Evolutionary conservation across 129 eudicot species (phyloP), one percentile per base, ranked within the genome.

Genomic region (Calendula officinalis): DNA sequence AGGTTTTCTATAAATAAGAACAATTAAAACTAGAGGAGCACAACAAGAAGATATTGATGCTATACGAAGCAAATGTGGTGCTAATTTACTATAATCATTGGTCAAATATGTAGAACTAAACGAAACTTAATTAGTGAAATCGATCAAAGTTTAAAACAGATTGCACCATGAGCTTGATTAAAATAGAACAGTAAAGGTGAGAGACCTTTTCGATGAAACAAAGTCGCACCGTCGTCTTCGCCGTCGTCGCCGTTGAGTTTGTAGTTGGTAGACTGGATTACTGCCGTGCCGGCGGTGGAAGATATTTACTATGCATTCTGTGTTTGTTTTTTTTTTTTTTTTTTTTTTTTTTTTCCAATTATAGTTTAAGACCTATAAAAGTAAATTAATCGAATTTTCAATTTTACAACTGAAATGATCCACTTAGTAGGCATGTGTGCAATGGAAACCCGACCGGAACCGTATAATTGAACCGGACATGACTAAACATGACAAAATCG

Each of bases 251-350:
- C 9, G 71, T 22, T 60, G 7, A 53, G 75, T 33, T 40, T 70
- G 61, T 48, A 38, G 61, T 70, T 48, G 60, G 75, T 70, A 30
- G 68, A 37, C 60, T n/a, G 27, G 59, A 54, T 32, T 47, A 64
- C 69, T 47, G 40, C 57, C 57, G 69, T 38, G 5, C 62, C 44
- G 49, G 66, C 58, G 59, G 59, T 9, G 14, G 12, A 35, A 47
- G 39, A 9, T 48, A 47, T 14, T 5, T 13, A 48, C 8, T 1
- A 13, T 1, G 53, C 53, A 48, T 8, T 53, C 10, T 27, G 38
- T 27, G 14, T 27, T 22, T 22, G 32, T 53, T 9, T 43, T 42
- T 42, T 42, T 4, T 6, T 12, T 6, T 8, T 0, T 8, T 42
- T 42, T 7, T 6, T 12, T 42, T 42, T 41, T 7, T 41, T 1